Evolutionary conservation across 495 filamentous ascomycete species (phyloP).

Genomic region (Lentithecium fluviatile): DNA sequence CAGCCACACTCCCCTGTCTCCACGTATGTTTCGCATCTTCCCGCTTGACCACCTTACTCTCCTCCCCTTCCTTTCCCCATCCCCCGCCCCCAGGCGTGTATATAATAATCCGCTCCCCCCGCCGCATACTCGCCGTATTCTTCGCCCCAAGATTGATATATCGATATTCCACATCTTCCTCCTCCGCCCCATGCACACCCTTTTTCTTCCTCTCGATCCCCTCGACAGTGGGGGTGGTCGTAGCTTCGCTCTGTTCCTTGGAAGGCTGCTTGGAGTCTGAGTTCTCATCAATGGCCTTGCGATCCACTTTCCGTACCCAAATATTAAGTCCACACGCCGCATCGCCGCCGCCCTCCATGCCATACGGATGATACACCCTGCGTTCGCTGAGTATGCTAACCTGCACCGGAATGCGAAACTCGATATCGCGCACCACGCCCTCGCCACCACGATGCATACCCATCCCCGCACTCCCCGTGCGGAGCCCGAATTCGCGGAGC

Average conservation of each 20-base stretch:
- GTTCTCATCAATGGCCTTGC: constrained; percentile 28
- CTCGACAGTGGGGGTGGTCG: constrained; percentile 3
- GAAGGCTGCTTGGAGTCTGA: constrained; percentile 8
- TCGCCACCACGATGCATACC: constrained; percentile 83
- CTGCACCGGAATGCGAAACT: constrained; percentile 86
- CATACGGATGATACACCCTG: constrained; percentile 84
- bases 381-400: constrained; percentile 87
- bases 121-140: constrained; percentile 84
- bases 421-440: constrained; percentile 89
- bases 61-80: constrained; percentile 63
- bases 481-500: constrained; percentile 76
- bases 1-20: constrained; percentile 35
- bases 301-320: constrained; percentile 70
- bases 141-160: constrained; percentile 86
- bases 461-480: constrained; percentile 64
- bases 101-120: constrained; percentile 83
- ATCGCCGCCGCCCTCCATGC: constrained; percentile 81
- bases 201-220: constrained; percentile 17
- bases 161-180: constrained; percentile 58
- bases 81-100: constrained; percentile 71
- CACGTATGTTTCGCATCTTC: constrained; percentile 53
- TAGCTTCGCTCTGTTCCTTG: constrained; percentile 17
- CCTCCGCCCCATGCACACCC: constrained; percentile 36
- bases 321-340: constrained; percentile 77
- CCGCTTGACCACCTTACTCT: constrained; percentile 46